Evolutionary conservation across 352 stramenopile species (phyloP).

Genomic region (Phytophthora tubulina): DNA sequence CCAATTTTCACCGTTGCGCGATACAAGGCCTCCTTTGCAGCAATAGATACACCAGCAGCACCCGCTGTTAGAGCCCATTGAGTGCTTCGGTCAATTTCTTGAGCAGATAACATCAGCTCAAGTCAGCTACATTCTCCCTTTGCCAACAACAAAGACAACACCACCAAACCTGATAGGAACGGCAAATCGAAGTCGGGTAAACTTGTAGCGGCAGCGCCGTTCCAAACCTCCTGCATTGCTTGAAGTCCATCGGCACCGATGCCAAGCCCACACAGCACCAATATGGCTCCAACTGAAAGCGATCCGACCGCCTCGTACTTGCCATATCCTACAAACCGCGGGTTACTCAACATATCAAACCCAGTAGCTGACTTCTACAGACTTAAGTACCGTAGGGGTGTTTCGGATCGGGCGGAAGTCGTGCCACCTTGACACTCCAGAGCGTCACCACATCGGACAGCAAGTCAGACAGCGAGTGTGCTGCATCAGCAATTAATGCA

Average conservation of each 20-base stretch:
- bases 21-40: constrained; percentile 95
- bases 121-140: background rate
- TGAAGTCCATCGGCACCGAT: constrained; percentile 85
- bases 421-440: constrained; percentile 92
- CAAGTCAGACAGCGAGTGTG: constrained; percentile 96
- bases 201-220: constrained; percentile 31
- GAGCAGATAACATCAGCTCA: no score
- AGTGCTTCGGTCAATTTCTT: constrained; percentile 59
- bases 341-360: background rate
- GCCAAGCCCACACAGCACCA: constrained; percentile 74
- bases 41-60: constrained; percentile 92
- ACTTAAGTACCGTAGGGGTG: constrained; percentile 79
- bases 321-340: constrained; percentile 68
- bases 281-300: constrained; percentile 86
- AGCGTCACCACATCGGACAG: constrained; percentile 97
- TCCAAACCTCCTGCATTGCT: constrained; percentile 76
- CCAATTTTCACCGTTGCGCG: constrained; percentile 94
- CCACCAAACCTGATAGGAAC: constrained; percentile 52
- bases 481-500: constrained; percentile 95
- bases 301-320: constrained; percentile 92
- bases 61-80: constrained; percentile 83
- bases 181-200: constrained; percentile 54
- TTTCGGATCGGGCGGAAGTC: constrained; percentile 94
- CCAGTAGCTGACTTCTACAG: background rate
- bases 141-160: background rate